Base-by-base conservation (phyloP, 495 filamentous ascomycete species). In the Penicillium malachiteum region DNA sequence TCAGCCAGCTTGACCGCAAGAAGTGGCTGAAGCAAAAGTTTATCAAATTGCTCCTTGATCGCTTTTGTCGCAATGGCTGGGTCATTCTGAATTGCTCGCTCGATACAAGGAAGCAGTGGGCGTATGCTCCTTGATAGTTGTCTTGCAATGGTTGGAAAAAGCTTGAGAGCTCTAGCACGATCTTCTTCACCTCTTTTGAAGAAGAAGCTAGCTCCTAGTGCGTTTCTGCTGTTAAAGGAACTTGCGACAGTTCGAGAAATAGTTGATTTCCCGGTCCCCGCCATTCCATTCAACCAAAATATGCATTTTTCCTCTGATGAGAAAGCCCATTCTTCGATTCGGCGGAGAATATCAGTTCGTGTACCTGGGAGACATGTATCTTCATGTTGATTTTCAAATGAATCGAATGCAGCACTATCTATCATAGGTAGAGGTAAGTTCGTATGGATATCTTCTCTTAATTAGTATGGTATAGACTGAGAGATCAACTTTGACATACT, bases 171-270 rank as follows among this genome's bases (percentile, higher is more conserved):
- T 30, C 63, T 71, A 3, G 67, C 71, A 41, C 70, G 65, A 48
- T 81, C 75, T 1, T 67, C 65, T 16, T 75, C 72, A 14, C 75
- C 72, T 56, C 69, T 71, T 42, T 76, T 78, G 62, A 84, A 84
- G 67, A 84, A 81, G 64, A 81, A 82, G 58, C 70, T 79, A 0
- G 62, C 73, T 6, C 66, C 71, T 12, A 76, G 21, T 26, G 21
- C 18, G 0, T 56, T 44, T 1, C 43, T 18, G 0, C 59, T 16
- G 1, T 60, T 46, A n/a, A 68, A 51, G 3, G 12, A 52, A 1
- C 13, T 40, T n/a, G 69, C 69, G 0, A 76, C 35, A 14, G 69
- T 70, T 14, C 66, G 63, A 32, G 69, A 57, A 45, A 75, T 66
- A 13, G 71, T 77, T 1, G 73, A 78, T 57, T 79, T 26, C 21